Evolutionary conservation across 805 yeast genomes (phyloP).

Genomic region (Metschnikowia cerradonensis): DNA sequence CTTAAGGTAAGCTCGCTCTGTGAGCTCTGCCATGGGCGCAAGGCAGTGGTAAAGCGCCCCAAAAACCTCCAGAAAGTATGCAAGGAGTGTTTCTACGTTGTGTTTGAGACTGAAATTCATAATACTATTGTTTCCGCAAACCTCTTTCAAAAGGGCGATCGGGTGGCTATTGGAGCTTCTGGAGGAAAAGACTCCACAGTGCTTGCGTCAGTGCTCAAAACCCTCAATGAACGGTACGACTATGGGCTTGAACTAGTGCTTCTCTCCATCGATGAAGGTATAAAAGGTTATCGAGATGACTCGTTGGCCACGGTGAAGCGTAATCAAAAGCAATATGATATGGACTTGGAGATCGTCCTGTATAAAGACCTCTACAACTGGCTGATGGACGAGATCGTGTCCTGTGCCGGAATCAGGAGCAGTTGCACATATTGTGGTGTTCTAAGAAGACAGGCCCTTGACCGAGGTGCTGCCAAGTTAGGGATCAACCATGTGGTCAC

Average conservation of each 20-base stretch:
- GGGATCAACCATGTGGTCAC: slow-evolving; percentile 90
- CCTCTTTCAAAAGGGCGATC: slow-evolving; percentile 76
- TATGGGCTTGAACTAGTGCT: slow-evolving; percentile 85
- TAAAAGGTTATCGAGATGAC: slow-evolving; percentile 94
- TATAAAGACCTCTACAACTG: slow-evolving; percentile 89
- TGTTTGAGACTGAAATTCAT: slow-evolving; percentile 94
- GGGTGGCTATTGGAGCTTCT: slow-evolving; percentile 95
- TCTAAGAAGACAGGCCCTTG: slow-evolving; percentile 91
- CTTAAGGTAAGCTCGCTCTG: slow-evolving; percentile 52
- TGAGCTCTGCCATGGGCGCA: slow-evolving; percentile 76
- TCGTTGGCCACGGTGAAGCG: slow-evolving; percentile 95
- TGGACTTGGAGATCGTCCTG: slow-evolving; percentile 77
- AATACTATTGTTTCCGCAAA: slow-evolving; percentile 71
- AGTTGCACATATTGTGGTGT: slow-evolving; percentile 99
- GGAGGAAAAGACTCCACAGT: slow-evolving; percentile 99
- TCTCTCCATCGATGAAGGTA: slow-evolving; percentile 92
- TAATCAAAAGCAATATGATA: slow-evolving; percentile 77
- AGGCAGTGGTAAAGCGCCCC: slow-evolving; percentile 88
- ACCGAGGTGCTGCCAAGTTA: slow-evolving; percentile 87
- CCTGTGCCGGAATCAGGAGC: slow-evolving; percentile 87
- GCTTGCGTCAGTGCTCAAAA: slow-evolving; percentile 79
- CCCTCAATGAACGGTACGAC: slow-evolving; percentile 80
- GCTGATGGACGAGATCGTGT: slow-evolving; percentile 98
- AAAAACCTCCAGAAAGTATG: slow-evolving; percentile 88
- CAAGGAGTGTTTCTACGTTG: slow-evolving; percentile 82